Evolutionary conservation across 1,284 basidiomycete genomes (phyloP), one percentile per base, ranked within the genome.

Genomic region (Trichosporon sp.): DNA sequence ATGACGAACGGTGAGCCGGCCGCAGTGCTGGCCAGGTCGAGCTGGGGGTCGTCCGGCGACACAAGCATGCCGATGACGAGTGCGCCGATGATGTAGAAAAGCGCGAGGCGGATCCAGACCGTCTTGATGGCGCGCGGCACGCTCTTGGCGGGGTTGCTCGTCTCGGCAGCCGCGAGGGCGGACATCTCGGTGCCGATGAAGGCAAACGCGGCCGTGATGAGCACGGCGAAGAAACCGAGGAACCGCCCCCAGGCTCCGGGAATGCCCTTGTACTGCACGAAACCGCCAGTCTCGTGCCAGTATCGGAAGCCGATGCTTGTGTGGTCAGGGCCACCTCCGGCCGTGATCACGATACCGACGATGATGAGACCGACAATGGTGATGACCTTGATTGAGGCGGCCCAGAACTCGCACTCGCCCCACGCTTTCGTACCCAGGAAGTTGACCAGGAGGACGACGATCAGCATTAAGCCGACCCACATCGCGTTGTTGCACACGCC

Each of bases 1-100:
- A 94, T 92, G 72, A 94, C 92, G 81, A 93, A 94, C 0, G 92
- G 92, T 12, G 91, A 92, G 5, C 88, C 88, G 6, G 89, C 88
- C 54, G 92, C 92, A 35, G 88, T 90, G 65, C 76, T 87, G 67
- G 79, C 80, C 64, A 91, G 85, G 46, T 83, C 77, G 46, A 94
- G 88, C 26, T 87, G 80, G 0, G 83, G 78, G 73, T 91, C 86
- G 78, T 88, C 88, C 51, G 88, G 91, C 2, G 91, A 89, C 2
- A 93, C 91, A 70, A 94, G 87, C 26, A 94, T 84, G 64, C 92
- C 92, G 74, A 94, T 91, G 73, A 93, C 84, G 68, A 88, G 82
- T 61, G 83, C 81, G 46, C 83, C 83, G 70, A 82, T 84, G 76
- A 93, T 89, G 85, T 94, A 95, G 82, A 95, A 74, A 65, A 74